Evolutionary conservation across 495 filamentous ascomycete species (phyloP).

Genomic region (Hypoxylon crocopeplum): DNA sequence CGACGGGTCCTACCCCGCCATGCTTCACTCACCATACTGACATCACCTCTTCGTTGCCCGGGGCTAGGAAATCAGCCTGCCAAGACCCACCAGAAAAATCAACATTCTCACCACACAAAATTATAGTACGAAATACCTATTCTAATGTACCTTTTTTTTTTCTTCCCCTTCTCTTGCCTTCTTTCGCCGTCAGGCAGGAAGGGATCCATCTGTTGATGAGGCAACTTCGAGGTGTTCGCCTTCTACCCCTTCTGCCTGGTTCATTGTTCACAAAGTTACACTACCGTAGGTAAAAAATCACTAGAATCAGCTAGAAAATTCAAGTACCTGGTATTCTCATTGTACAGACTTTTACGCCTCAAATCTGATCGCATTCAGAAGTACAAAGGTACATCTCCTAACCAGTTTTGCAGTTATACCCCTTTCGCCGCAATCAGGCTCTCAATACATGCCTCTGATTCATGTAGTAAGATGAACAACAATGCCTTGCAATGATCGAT

Average conservation of each 20-base stretch:
- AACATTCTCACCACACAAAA: background rate
- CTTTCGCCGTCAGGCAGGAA: conserved; percentile 10
- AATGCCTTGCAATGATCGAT: no score
- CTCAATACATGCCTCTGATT: no score
- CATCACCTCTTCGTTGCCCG: conserved; percentile 22
- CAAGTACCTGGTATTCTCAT: no score
- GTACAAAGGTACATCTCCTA: background rate
- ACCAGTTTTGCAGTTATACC: no score
- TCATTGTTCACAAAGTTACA: no score
- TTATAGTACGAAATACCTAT: no score
- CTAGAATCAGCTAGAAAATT: no score
- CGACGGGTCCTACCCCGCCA: conserved; percentile 40
- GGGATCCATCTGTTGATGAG: conserved; percentile 16
- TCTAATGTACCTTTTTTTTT: no score
- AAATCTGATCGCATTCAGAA: conserved; percentile 13
- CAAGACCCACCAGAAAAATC: conserved; percentile 17
- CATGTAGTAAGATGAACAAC: no score
- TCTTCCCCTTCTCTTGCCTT: no score
- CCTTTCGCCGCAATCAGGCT: background rate
- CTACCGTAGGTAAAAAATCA: no score
- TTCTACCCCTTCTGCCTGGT: conserved; percentile 9
- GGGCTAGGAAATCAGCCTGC: conserved; percentile 12
- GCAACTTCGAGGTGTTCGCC: conserved; percentile 11
- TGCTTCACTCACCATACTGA: conserved; percentile 11
- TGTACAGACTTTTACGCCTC: no score